phyloP scores from a whole-genome alignment of 2,329 filamentous ascomycete species.

The Monilinia laxa region DNA sequence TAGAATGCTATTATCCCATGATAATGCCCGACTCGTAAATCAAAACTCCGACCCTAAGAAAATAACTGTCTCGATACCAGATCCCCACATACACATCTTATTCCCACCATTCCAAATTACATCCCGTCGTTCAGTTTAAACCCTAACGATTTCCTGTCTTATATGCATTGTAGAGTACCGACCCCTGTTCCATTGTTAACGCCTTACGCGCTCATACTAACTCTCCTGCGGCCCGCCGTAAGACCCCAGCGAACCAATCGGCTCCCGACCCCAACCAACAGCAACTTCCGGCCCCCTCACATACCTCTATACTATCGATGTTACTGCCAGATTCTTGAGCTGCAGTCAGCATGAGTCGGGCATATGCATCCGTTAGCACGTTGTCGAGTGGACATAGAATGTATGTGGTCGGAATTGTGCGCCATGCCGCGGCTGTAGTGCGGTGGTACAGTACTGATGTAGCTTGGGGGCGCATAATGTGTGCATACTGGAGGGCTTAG shows the following conservation, averaged over 20 bases:
- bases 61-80: conserved; percentile 2
- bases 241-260: conserved; percentile 12
- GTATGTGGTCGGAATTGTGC: conserved; percentile 35
- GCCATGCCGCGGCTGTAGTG: conserved; percentile 37
- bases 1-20: background rate
- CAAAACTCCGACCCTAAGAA: conserved; percentile 8
- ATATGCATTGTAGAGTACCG: background rate
- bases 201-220: conserved; percentile 8
- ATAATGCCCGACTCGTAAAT: conserved; percentile 8
- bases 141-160: background rate
- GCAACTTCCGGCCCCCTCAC: conserved; percentile 29
- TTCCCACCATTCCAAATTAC: background rate
- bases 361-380: conserved; percentile 28
- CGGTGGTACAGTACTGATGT: conserved; percentile 20
- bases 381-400: conserved; percentile 33
- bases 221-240: conserved; percentile 21
- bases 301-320: conserved; percentile 33
- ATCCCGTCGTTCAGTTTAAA: background rate
- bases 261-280: conserved; percentile 24
- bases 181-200: background rate
- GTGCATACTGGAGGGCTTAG: conserved; percentile 39
- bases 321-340: conserved; percentile 30
- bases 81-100: background rate
- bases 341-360: conserved; percentile 31
- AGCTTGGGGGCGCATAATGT: conserved; percentile 33